Base-by-base conservation (phyloP, 768 basidiomycete species). In the Leccinum disarticulatum region DNA sequence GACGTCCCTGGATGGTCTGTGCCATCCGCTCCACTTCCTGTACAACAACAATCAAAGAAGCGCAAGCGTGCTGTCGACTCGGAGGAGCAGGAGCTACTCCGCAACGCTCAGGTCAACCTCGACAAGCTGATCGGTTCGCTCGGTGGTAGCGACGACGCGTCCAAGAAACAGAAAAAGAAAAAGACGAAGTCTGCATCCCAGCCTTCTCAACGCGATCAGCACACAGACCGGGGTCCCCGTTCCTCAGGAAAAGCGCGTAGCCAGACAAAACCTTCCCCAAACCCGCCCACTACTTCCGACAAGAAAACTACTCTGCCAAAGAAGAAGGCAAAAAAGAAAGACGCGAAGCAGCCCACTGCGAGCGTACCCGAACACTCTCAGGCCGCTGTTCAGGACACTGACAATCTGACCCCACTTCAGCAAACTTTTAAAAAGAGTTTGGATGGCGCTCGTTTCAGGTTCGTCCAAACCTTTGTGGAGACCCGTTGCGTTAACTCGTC, bases 371-470 rank as follows among this genome's bases (percentile, higher is more conserved):
- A 64, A 33, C 59, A 55, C 41, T 51, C 70, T 35, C 22, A 46
- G 43, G 19, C 56, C n/a, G 48, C 49, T 36, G 22, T 57, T 48
- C 64, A 62, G 3, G 60, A 55, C 36, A 55, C 67, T 33, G 31
- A 66, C 22, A 70, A 73, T 22, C 75, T 95, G 56, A 95, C 94
- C 7, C 74, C 80, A 2, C 76, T 96, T 64, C 95, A 97, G 71
- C 81, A 80, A 53, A 79, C 73, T 19, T 90, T 97, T 85, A 93
- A 85, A 73, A 80, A 87, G 56, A 91, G 84, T 64, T 73, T 95
- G 57, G 86, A 91, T 59, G 91, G 94, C 0, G 93, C 94, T n/a
- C 84, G 87, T 27, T 95, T 95, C 73, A 83, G 93, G 93, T 89
- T 50, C 66, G 57, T 47, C 30, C 19, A 46, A 36, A 9, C 4